Evolutionary conservation across 305 asterid species (phyloP).

Genomic region (Fraxinus sp.): DNA sequence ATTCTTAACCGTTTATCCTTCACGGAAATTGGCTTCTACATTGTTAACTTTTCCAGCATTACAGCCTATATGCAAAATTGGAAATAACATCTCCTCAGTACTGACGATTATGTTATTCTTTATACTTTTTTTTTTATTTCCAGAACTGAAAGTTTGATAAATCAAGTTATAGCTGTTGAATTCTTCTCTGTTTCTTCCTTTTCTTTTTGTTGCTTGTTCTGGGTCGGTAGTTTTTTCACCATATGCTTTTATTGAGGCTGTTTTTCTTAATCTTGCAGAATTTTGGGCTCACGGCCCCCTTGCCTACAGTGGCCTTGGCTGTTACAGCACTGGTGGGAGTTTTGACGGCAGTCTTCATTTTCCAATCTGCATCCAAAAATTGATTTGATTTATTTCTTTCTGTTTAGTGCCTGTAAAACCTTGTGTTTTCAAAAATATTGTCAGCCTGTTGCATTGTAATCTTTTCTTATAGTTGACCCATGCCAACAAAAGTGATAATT

Average conservation of each 20-base stretch:
- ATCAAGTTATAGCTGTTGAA: not conserved
- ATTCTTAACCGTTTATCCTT: not conserved
- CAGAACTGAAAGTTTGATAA: not conserved
- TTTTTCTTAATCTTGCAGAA: slow-evolving; percentile 41
- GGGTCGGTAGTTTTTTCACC: not conserved
- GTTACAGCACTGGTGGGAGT: slow-evolving; percentile 69
- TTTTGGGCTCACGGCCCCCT: slow-evolving; percentile 61
- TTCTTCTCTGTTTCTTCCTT: not conserved
- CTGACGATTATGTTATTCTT: not conserved
- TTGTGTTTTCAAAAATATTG: not conserved
- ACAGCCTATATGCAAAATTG: not conserved
- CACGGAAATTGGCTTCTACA: not conserved
- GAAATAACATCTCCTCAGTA: not conserved
- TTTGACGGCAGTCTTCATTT: slow-evolving; percentile 74
- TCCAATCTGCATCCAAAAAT: slow-evolving; percentile 72
- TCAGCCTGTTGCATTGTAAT: not conserved
- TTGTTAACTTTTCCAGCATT: not conserved
- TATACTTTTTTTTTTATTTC: not conserved
- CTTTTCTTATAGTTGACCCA: not conserved
- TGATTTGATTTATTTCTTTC: slow-evolving; percentile 26
- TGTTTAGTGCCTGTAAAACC: not conserved
- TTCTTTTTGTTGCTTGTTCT: not conserved
- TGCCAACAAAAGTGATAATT: not conserved
- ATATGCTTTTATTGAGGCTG: not conserved
- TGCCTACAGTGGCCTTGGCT: slow-evolving; percentile 74